Evolutionary conservation across 768 basidiomycete species (phyloP).

Genomic region (Hericium rajendrae): DNA sequence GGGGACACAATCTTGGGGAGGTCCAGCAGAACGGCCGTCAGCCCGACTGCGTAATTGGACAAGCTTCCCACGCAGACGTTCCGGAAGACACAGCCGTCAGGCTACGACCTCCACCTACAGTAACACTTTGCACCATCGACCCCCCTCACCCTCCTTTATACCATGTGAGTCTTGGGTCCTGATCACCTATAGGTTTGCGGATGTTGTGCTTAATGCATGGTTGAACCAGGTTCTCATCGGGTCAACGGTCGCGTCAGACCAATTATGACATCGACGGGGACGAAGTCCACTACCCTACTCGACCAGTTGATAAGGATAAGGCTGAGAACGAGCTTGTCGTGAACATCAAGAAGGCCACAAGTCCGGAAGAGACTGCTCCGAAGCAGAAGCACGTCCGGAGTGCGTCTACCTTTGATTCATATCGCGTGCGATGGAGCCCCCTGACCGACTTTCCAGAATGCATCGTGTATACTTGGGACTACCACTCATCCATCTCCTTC

Average conservation of each 20-base stretch:
- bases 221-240: constrained; percentile 20
- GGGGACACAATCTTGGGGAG: neutral
- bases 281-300: constrained; percentile 84
- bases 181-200: constrained; percentile 4
- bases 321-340: constrained; percentile 89
- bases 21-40: neutral
- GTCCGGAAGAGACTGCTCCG: constrained; percentile 88
- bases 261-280: constrained; percentile 71
- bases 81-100: neutral
- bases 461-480: constrained; percentile 99
- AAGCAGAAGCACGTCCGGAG: constrained; percentile 99
- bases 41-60: neutral
- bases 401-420: constrained; percentile 31
- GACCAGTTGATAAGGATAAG: constrained; percentile 98
- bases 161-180: constrained; percentile 4
- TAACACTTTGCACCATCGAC: neutral
- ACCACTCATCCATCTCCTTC: constrained; percentile 94
- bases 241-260: constrained; percentile 17
- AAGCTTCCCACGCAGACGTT: neutral
- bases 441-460: constrained; percentile 51
- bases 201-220: too few species aligned
- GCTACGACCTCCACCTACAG: neutral
- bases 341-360: constrained; percentile 98
- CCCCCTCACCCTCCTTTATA: neutral
- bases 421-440: neutral